A percentile compares a stretch with the other conserved stretches of the same genome.
phyloP scores from a whole-genome alignment of 495 filamentous ascomycete genomes.

The Neurospora sp. region DNA sequence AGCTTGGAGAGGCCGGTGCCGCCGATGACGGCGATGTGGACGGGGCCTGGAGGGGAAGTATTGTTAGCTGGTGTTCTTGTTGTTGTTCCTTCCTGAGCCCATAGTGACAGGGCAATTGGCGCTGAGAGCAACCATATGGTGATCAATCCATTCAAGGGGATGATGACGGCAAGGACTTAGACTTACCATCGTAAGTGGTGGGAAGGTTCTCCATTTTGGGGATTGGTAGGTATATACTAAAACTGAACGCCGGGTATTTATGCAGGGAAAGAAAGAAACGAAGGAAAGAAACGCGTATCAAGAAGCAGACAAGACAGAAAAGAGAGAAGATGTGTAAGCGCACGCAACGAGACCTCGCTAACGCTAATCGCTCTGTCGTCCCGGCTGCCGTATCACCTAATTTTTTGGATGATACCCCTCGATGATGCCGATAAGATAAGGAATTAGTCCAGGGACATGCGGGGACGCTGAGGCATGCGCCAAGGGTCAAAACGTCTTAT shows the following conservation, averaged over 20 bases:
- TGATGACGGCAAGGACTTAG: not conserved
- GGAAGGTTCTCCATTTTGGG: constrained; percentile 1
- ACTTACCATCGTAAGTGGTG: constrained; percentile 1
- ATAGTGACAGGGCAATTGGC: not conserved
- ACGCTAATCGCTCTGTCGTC: not conserved
- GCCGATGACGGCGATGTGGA: constrained; percentile 92
- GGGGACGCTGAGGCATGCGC: not conserved
- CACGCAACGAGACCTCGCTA: not conserved
- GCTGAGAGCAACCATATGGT: not conserved
- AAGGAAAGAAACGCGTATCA: not conserved
- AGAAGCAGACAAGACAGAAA: not conserved
- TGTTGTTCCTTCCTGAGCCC: not conserved
- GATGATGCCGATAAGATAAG: not conserved
- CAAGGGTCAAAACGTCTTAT: not conserved
- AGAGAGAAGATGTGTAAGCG: not conserved
- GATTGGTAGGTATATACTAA: not conserved
- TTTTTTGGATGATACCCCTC: not conserved
- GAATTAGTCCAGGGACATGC: not conserved
- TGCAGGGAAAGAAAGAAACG: not conserved
- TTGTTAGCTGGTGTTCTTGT: not conserved
- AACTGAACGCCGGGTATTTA: not conserved
- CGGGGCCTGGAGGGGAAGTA: constrained; percentile 44
- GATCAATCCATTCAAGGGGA: no score
- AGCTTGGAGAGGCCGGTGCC: constrained; percentile 77
- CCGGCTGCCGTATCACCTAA: not conserved